Evolutionary conservation across 495 filamentous ascomycete species (phyloP).

Genomic region (Penicillium cosmopolitanum): DNA sequence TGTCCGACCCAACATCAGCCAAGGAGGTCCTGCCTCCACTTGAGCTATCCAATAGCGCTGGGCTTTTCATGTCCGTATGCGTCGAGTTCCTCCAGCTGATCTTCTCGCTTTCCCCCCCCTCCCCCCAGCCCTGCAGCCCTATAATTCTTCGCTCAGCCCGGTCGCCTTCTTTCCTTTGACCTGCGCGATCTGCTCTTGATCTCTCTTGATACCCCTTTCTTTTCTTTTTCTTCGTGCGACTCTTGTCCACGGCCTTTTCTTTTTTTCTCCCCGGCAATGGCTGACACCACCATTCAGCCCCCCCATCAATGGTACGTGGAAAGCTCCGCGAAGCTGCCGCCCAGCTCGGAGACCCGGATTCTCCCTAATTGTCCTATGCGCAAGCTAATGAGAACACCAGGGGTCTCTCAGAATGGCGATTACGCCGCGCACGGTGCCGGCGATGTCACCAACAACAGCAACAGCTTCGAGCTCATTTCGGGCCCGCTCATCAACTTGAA

Average conservation of each 20-base stretch:
- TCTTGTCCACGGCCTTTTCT: constrained; percentile 11
- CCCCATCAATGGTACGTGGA: constrained; percentile 17
- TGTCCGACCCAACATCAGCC: background rate
- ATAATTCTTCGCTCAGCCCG: constrained; percentile 18
- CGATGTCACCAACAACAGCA: background rate
- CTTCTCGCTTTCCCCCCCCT: constrained; percentile 20
- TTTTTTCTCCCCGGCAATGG: constrained; percentile 10
- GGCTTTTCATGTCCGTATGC: too few relatives aligned
- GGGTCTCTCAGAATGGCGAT: constrained; percentile 25
- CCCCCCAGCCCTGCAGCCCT: constrained; percentile 34
- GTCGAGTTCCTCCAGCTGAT: background rate
- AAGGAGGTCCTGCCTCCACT: constrained; percentile 11
- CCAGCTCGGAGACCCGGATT: background rate
- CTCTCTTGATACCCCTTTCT: constrained; percentile 10
- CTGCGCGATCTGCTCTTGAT: constrained; percentile 2
- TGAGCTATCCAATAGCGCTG: too few relatives aligned
- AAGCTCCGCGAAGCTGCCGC: background rate
- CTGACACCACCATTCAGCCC: constrained; percentile 7
- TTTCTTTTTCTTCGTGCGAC: constrained; percentile 16
- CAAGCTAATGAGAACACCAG: constrained; percentile 11
- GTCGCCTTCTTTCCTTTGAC: background rate
- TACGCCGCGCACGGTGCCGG: constrained; percentile 11
- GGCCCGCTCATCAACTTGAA: constrained; percentile 86
- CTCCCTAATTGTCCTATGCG: background rate
- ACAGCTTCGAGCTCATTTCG: constrained; percentile 56